These are phyloP conservation scores for Peronospora belbahrii DNA, from an alignment of 352 stramenopile species.

Conservation along the genomic window DNA sequence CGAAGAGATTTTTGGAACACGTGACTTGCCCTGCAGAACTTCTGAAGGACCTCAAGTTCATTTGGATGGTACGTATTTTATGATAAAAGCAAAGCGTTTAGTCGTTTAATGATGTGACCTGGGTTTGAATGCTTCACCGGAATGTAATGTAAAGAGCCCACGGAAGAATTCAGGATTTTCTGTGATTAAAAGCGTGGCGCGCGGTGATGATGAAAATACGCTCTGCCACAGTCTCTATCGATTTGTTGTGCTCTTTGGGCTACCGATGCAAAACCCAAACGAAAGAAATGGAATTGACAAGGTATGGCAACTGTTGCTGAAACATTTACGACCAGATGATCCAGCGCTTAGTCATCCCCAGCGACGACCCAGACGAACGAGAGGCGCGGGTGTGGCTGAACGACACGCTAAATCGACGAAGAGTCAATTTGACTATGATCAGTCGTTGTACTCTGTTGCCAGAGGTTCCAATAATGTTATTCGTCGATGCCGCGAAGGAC, in stretches of 20 bases:
- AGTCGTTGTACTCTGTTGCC: conserved; percentile 40
- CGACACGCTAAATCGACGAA: conserved; percentile 14
- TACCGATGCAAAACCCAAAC: conserved; percentile 60
- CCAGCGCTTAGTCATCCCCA: conserved; percentile 8
- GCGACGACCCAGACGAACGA: conserved; percentile 17
- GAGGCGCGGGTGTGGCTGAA: conserved; percentile 2
- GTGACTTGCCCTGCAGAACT: conserved; percentile 88
- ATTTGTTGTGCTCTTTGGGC: conserved; percentile 93
- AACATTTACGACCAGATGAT: conserved; percentile 49
- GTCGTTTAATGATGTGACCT: not conserved
- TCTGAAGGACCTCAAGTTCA: conserved; percentile 64
- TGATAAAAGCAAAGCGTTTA: not conserved
- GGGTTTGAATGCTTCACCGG: not conserved
- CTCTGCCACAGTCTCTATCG: conserved; percentile 95
- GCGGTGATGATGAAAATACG: conserved; percentile 68
- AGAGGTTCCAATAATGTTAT: conserved; percentile 43
- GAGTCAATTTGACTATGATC: conserved; percentile 38
- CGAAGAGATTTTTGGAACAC: conserved; percentile 94
- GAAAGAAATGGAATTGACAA: conserved; percentile 29
- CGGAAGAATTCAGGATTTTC: conserved; percentile 56
- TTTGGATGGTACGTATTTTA: conserved; percentile 77
- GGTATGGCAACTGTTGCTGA: conserved; percentile 55
- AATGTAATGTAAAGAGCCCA: conserved; percentile 25
- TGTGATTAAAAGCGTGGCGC: conserved; percentile 52
- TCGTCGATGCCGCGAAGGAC: conserved; percentile 36